Evolutionary conservation across 2,329 filamentous ascomycete species (phyloP), one percentile per base, ranked within the genome.

Genomic region (Cordyceps cateniannulata): DNA sequence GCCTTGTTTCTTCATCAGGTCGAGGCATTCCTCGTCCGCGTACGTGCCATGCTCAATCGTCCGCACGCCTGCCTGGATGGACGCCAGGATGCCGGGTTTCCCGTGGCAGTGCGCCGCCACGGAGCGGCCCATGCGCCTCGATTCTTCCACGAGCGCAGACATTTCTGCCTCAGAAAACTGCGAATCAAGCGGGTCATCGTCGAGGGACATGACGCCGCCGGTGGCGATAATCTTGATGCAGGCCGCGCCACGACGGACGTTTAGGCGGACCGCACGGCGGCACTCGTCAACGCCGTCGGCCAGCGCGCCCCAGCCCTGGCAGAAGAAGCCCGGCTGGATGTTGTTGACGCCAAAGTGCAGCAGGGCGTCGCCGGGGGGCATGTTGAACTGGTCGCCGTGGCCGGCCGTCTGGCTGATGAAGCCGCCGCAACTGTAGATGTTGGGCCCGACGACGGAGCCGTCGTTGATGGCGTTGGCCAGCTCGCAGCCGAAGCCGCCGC

Each of bases 401-500:
- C 81, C 80, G 5, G 75, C 79, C 0, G 77, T 81, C 63, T 77
- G 77, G 56, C 74, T 76, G 55, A 83, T 71, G 16, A 72, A 67
- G 1, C 72, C 71, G 25, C 78, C 72, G 2, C 77, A 71, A 0
- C 75, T 76, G 69, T 82, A 83, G 14, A 83, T 74, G 59, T 78
- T 79, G 0, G 79, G 79, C 0, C 79, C 79, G 8, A 76, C 65
- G 29, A 82, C 71, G 20, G 69, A 69, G 1, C 78, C 79, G 40
- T 78, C 75, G 9, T 75, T 66, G 48, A 83, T 73, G 0, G 75
- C 75, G 5, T 70, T 69, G 4, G 71, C 69, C 12, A 81, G 65
- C 47, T 82, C 77, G 4, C 27, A 29, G 27, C 27, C 27, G 27
- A 29, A 29, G 8, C 27, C 27, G 27, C 27, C 27, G 27, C 27